Base-by-base conservation (phyloP, 192 early-diverging fungal species). In the Chytriomyces hyalinus region DNA sequence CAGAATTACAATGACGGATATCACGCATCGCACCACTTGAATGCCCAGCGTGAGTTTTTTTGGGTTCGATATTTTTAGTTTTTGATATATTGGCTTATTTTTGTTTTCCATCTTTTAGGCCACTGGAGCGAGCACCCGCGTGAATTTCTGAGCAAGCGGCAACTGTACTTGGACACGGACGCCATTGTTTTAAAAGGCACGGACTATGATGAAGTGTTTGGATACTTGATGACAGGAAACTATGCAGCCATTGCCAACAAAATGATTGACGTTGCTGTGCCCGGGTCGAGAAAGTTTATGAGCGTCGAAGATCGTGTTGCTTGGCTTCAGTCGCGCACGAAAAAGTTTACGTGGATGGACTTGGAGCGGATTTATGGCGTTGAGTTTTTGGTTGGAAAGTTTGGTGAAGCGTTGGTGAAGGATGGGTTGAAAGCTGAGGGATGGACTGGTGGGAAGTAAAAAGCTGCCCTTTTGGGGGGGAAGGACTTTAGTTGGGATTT, bases 1-100 rank as follows among this genome's bases (percentile, higher is more conserved):
- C 53, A 49, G 15, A 59, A 50, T 61, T 83, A 73, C 70, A 85
- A 85, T 72, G 82, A 85, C 68, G 84, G 82, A n/a, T 85, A 85
- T 61, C 84, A 85, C 68, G 70, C 84, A 47, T 84, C 79, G n/a
- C 84, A 85, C 77, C 84, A 85, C 68, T 61, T 85, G 43, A 81
- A 85, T 69, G 73, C 84, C 10, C 65, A 70, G 50, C 78, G 84
- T 65, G 26, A 26, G 63, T 65, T 4, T 65, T 4, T 22, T 3
- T 3, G 11, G 11, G 4, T 28, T 22, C 20, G 4, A 20, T 20
- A 20, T 1, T 26, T 26, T 26, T 26, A 20, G 20, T 57, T 57
- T 13, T 20, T 2, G 53, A 57, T 20, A 6, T 5, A n/a, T 26
- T 28, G 13, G 11, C 26, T 65, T 26, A 65, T 13, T 28, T 13